phyloP scores from a whole-genome alignment of 345 rosid genomes.

The Moringa oleifera region DNA sequence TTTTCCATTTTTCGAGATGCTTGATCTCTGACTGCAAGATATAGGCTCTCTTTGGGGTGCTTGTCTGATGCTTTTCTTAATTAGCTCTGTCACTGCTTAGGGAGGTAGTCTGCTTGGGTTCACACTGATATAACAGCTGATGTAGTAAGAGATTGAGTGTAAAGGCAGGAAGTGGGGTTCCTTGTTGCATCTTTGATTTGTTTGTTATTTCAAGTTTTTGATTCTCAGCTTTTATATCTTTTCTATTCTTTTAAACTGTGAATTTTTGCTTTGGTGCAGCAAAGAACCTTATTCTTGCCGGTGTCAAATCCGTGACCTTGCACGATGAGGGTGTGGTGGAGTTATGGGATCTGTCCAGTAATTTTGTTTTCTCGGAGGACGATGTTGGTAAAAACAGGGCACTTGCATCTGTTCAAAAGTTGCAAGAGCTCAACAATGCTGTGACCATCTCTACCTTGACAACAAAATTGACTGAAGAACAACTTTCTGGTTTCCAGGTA shows the following conservation, averaged over 20 bases:
- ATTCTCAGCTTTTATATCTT: not conserved
- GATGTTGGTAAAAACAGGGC: constrained; percentile 86
- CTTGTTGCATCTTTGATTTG: too few relatives aligned
- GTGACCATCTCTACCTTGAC: constrained; percentile 60
- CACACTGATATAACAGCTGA: too few relatives aligned
- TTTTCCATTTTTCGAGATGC: not conserved
- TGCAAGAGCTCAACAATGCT: constrained; percentile 87
- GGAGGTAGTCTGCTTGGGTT: too few relatives aligned
- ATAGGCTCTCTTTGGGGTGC: not conserved
- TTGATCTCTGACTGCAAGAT: not conserved
- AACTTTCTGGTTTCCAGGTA: constrained; percentile 82
- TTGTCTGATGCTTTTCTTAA: not conserved
- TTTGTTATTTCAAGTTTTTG: not conserved
- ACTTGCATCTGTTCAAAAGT: constrained; percentile 70
- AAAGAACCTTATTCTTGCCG: constrained; percentile 86
- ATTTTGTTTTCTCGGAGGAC: constrained; percentile 65
- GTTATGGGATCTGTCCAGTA: constrained; percentile 83
- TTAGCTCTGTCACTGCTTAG: not conserved
- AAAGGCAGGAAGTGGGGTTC: too few relatives aligned
- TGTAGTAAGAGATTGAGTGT: too few relatives aligned
- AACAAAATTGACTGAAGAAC: constrained; percentile 58
- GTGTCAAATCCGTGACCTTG: constrained; percentile 86
- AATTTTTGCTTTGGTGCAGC: constrained; percentile 33
- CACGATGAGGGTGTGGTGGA: constrained; percentile 77
- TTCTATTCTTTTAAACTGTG: not conserved